Percentiles rank a stretch among this genome's conserved stretches.
phyloP scores from a whole-genome alignment of 75 land plant species.

The Sequoiadendron giganteum region DNA sequence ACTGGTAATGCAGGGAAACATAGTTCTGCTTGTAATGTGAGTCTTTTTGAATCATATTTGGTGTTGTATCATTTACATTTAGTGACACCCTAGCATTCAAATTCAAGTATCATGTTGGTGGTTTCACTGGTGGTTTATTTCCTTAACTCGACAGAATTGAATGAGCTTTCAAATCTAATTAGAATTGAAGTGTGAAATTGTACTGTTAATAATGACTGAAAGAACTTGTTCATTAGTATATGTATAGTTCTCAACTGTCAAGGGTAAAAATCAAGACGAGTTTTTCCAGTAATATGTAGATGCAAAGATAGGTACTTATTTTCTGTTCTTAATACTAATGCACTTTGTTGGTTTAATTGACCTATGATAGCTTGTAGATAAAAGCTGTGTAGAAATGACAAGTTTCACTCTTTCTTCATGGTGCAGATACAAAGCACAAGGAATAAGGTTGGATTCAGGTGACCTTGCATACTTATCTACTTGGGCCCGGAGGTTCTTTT shows the following conservation, averaged over 20 bases:
- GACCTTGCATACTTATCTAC: slow-evolving; percentile 88
- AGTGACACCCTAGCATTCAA: not conserved
- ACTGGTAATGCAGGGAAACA: not conserved
- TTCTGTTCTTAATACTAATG: not conserved
- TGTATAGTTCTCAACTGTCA: not conserved
- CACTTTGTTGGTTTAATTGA: not conserved
- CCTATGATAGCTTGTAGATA: not conserved
- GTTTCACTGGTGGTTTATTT: not conserved
- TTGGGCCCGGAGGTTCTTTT: slow-evolving; percentile 77
- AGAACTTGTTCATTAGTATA: not conserved
- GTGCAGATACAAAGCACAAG: slow-evolving; percentile 80
- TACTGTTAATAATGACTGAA: no score
- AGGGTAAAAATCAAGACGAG: not conserved
- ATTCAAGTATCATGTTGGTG: not conserved
- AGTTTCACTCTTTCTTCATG: slow-evolving; percentile 5
- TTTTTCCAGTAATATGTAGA: not conserved
- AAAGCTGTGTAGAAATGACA: not conserved
- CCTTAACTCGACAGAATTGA: not conserved
- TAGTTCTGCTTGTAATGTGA: not conserved
- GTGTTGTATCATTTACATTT: not conserved
- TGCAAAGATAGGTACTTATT: not conserved
- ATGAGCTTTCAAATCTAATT: not conserved
- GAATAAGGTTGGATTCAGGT: slow-evolving; percentile 96
- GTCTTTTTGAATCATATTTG: not conserved
- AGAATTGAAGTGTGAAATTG: not conserved